Evolutionary conservation across 2,329 filamentous ascomycete species (phyloP).

Genomic region (Alternaria metachromatica): DNA sequence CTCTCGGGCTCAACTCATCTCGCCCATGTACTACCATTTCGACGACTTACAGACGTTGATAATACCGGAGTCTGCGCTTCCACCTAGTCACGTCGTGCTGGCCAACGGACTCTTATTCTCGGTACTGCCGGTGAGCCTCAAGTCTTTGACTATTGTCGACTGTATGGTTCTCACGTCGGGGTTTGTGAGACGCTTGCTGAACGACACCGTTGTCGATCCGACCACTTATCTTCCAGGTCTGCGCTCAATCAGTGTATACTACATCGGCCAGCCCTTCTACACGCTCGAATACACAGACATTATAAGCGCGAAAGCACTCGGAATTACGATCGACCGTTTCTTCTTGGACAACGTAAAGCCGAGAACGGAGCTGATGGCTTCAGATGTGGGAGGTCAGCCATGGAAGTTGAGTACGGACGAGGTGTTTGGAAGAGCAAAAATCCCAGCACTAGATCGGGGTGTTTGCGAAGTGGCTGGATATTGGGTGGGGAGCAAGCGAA

Average conservation of each 20-base stretch:
- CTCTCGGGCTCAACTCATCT: not conserved
- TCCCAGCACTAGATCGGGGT: not conserved
- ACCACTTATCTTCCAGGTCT: not conserved
- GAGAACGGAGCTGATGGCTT: not conserved
- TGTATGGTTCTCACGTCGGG: not conserved
- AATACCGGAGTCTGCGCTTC: not conserved
- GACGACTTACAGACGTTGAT: not conserved
- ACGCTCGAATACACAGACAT: not conserved
- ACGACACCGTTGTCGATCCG: not conserved
- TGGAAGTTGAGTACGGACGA: not conserved
- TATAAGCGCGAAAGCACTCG: not conserved
- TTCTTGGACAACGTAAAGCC: not conserved
- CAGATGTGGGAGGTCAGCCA: not conserved
- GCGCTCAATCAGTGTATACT: not conserved
- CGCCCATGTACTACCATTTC: not conserved
- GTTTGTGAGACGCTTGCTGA: not conserved
- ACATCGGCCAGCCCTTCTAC: not conserved
- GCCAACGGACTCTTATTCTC: not conserved
- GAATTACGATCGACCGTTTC: not conserved
- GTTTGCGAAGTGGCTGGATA: not conserved
- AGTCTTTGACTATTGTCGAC: not conserved
- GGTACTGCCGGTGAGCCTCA: not conserved
- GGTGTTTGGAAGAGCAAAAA: not conserved
- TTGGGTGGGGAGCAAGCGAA: not conserved
- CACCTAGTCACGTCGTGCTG: not conserved